Conservation (phyloP, 2,329 filamentous ascomycete genomes). For the Pseudomassariella vexata region DNA sequence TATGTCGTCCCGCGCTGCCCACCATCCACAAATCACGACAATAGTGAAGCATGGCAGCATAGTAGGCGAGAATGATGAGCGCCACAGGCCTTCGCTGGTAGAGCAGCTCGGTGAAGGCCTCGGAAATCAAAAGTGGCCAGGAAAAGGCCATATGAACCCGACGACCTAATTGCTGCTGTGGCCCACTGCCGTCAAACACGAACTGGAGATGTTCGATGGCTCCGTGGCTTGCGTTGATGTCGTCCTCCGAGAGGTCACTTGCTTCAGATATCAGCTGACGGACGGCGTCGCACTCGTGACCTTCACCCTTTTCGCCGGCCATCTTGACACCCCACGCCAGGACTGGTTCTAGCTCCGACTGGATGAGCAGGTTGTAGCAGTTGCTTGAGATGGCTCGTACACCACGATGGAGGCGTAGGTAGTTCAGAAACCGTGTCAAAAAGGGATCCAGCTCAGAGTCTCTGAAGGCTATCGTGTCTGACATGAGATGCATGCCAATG, state of each 20-base stretch:
- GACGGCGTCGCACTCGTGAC: slow-evolving; percentile 1
- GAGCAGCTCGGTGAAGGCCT: slow-evolving; percentile 17
- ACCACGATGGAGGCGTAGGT: slow-evolving; percentile 3
- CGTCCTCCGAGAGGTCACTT: neutral
- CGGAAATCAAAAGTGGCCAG: slow-evolving; percentile 1
- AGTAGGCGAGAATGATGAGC: slow-evolving; percentile 20
- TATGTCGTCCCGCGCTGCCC: slow-evolving; percentile 6
- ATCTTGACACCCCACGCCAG: slow-evolving; percentile 4
- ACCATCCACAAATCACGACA: slow-evolving; percentile 21
- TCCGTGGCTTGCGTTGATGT: too few species aligned
- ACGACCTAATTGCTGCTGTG: too few species aligned
- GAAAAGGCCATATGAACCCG: neutral
- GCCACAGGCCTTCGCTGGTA: slow-evolving; percentile 15
- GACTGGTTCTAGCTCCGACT: slow-evolving; percentile 1
- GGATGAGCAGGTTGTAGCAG: neutral
- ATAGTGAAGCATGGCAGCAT: slow-evolving; percentile 20
- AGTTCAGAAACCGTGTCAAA: slow-evolving; percentile 1
- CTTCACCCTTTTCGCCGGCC: neutral
- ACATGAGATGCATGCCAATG: slow-evolving; percentile 3
- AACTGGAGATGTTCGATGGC: too few species aligned
- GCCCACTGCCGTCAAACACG: too few species aligned
- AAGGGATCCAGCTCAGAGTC: neutral
- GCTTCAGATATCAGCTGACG: slow-evolving; percentile 1
- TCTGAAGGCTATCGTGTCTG: slow-evolving; percentile 1
- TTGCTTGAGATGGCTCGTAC: slow-evolving; percentile 4